Base-by-base conservation (phyloP, 1,284 basidiomycete genomes). In the Cryptococcus sp. region DNA sequence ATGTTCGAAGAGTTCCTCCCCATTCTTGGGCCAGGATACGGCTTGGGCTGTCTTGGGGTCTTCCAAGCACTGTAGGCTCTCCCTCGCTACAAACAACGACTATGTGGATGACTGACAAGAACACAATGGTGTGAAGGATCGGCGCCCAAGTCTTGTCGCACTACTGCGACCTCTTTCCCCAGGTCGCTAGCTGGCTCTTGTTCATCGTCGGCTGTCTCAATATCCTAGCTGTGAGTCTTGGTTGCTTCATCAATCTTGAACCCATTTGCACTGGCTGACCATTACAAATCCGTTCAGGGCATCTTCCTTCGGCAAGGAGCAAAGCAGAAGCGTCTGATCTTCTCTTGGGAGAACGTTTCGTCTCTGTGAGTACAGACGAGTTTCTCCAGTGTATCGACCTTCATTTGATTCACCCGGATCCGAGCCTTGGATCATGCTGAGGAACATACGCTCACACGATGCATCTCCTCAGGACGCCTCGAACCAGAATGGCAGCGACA, bases 131-230 rank as follows among this genome's bases (percentile, higher is more conserved):
- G 13, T 34, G 34, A 51, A 78, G 77, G 46, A 85, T 92, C 65
- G 88, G 88, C 19, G 87, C 88, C 0, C 85, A 87, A 50, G 85
- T 92, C 48, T 86, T 93, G 60, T 89, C 89, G 1, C 89, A 91
- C 75, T 86, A 86, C 68, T 86, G 89, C 55, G 83, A 86, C 63
- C 83, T 83, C 61, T 91, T 93, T 76, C 84, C 89, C 1, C 86
- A 92, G 66, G 89, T 92, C 56, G 83, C 89, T 1, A 87, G 87
- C 17, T 91, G 92, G 84, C 84, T 93, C 77, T 82, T 94, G 65
- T 93, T 94, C 79, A 81, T 90, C 48, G 73, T 93, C 53, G 91
- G 89, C 1, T 89, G 89, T 72, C 72, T 89, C 67, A 93, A 95
- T 81, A 86, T 91, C 61, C 75, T 92, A 58, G 81, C 87, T 48